Base-by-base conservation (phyloP, 2,329 filamentous ascomycete species). In the Knufia fluminis region DNA sequence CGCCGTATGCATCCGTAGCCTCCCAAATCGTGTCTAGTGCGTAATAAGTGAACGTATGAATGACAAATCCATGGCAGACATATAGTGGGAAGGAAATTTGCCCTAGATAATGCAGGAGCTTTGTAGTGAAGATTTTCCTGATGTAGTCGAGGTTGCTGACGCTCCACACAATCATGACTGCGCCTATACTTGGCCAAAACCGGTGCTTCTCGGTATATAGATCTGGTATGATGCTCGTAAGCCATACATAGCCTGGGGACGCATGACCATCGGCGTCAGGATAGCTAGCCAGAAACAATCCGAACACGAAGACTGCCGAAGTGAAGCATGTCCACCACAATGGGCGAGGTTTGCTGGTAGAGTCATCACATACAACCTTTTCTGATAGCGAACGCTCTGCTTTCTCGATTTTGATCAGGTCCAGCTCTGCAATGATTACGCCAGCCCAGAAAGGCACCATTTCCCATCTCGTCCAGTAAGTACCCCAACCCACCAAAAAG, bases 81-180 rank as follows among this genome's bases (percentile, higher is more conserved):
- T 73, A 73, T 38, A 73, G 65, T 3, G 70, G 67, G 53, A 69
- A 73, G 2, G 68, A 71, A 48, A 73, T 69, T 46, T 67, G 69
- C 51, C 71, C 71, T 8, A 73, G 60, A 52, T 73, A 73, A 47
- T 70, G 68, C 10, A 68, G 68, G 3, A 71, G 46, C 0, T 60
- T 59, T 46, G 66, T 66, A 16, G 63, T 66, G 57, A 73, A 72
- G 22, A 70, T 60, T 38, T 60, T 62, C 51, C 70, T 67, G 33
- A 72, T 61, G 9, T 63, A 61, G 8, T 60, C 62, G 19, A 66
- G 66, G 41, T 66, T 66, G 49, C 68, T 68, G 50, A 70, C 68
- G 46, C 64, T 65, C 53, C 63, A 67, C 39, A 72, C 65, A 35
- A 72, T 66, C 42, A 71, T 50, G 19, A 67, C 54, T 1, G 69